phyloP scores from a whole-genome alignment of 78 protist genomes.

The Tieghemostelium lacteum region DNA sequence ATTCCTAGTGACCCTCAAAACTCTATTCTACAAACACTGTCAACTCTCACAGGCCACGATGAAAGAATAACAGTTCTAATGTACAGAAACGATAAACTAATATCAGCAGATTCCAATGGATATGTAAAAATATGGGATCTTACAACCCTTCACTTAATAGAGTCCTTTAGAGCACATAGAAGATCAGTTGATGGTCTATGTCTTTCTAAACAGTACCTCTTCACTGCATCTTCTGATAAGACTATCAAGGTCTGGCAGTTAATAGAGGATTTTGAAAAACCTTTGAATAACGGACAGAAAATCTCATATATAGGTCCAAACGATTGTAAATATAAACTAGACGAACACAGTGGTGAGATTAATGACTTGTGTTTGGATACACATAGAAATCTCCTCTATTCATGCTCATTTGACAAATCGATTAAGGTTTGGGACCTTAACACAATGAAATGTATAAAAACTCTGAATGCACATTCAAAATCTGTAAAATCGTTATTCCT shows the following conservation, averaged over 20 bases:
- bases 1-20: not conserved
- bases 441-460: conserved; percentile 47
- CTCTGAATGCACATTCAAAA: conserved; percentile 52
- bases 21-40: not conserved
- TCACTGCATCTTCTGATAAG: conserved; percentile 45
- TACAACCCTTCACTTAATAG: not conserved
- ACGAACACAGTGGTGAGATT: conserved; percentile 47
- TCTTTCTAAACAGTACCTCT: not conserved
- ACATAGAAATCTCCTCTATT: conserved; percentile 1
- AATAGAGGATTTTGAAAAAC: not conserved
- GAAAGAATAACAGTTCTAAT: conserved; percentile 26
- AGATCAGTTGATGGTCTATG: conserved; percentile 30
- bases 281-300: not conserved
- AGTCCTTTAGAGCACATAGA: conserved; percentile 40
- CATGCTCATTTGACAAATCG: conserved; percentile 66
- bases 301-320: not conserved
- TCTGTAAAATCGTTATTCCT: conserved; percentile 32
- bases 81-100: not conserved
- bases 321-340: conserved; percentile 27
- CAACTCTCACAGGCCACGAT: conserved; percentile 13
- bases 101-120: conserved; percentile 39
- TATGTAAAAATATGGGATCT: conserved; percentile 12
- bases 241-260: conserved; percentile 36
- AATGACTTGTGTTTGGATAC: conserved; percentile 28
- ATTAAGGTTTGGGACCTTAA: conserved; percentile 41